phyloP scores from a whole-genome alignment of 768 basidiomycete species.

The Lentinus tigrinus region DNA sequence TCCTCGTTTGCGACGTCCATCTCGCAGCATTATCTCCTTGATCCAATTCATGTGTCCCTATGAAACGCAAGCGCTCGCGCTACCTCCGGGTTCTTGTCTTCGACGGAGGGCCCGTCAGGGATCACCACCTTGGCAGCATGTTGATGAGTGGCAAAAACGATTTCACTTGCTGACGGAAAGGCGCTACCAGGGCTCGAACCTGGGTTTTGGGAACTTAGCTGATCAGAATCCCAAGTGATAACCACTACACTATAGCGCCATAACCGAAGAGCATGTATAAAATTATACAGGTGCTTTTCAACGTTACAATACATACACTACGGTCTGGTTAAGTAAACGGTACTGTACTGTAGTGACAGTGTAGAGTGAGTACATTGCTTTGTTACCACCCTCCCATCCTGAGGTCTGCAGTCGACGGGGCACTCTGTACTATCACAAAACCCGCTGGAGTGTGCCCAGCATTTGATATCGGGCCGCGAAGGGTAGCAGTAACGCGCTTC shows the following conservation, averaged over 20 bases:
- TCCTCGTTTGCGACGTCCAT: too few relatives aligned
- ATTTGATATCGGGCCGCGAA: background rate
- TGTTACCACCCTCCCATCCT: background rate
- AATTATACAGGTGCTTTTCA: too few relatives aligned
- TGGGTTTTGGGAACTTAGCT: slow-evolving; percentile 15
- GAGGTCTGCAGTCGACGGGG: background rate
- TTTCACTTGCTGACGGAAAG: background rate
- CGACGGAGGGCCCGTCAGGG: too few relatives aligned
- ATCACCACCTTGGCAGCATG: too few relatives aligned
- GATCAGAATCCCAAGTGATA: slow-evolving; percentile 20
- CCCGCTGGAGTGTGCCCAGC: background rate
- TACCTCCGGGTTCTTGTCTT: too few relatives aligned
- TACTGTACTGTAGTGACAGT: too few relatives aligned
- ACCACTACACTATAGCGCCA: slow-evolving; percentile 19
- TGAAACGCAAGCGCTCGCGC: too few relatives aligned
- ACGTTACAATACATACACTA: too few relatives aligned
- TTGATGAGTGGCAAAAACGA: too few relatives aligned
- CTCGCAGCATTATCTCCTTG: too few relatives aligned
- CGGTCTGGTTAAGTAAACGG: too few relatives aligned
- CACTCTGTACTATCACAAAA: slow-evolving; percentile 9
- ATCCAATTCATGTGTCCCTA: too few relatives aligned
- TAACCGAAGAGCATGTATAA: background rate
- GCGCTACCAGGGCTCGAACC: slow-evolving; percentile 19
- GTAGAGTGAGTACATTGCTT: background rate
- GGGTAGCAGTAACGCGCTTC: background rate